Evolutionary conservation across 2,329 filamentous ascomycete genomes (phyloP).

Genomic region (Trichoderma pleuroti): DNA sequence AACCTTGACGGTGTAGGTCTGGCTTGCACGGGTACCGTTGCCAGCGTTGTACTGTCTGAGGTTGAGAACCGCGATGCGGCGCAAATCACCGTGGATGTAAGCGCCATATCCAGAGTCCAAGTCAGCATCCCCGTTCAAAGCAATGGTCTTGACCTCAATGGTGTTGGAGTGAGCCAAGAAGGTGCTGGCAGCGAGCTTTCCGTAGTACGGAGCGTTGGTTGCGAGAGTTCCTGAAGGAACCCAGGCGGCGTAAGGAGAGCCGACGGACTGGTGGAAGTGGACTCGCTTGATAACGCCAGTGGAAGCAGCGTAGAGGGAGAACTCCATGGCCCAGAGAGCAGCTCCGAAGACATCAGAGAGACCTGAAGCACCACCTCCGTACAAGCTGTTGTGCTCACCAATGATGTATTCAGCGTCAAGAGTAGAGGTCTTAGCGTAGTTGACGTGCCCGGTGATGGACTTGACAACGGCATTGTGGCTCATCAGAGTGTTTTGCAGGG

Average conservation of each 20-base stretch:
- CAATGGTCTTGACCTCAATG: constrained; percentile 18
- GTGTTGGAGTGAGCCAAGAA: constrained; percentile 22
- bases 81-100: constrained; percentile 19
- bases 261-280: constrained; percentile 40
- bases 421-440: constrained; percentile 26
- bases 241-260: constrained; percentile 27
- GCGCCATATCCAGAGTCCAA: constrained; percentile 26
- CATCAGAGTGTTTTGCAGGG: constrained; percentile 37
- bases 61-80: constrained; percentile 24
- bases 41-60: constrained; percentile 21
- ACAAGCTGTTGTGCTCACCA: constrained; percentile 47
- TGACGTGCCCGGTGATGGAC: constrained; percentile 29
- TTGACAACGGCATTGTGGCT: constrained; percentile 36
- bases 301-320: constrained; percentile 36
- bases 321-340: constrained; percentile 48
- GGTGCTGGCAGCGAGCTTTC: constrained; percentile 24
- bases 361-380: constrained; percentile 37
- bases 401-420: constrained; percentile 38
- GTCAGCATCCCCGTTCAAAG: constrained; percentile 17
- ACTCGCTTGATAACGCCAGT: constrained; percentile 33
- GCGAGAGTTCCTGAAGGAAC: constrained; percentile 14
- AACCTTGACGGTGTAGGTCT: constrained; percentile 21
- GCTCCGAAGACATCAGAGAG: constrained; percentile 47
- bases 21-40: constrained; percentile 6
- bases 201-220: constrained; percentile 26